phyloP scores from a whole-genome alignment of 2,329 filamentous ascomycete genomes.

The Fusarium sp. region DNA sequence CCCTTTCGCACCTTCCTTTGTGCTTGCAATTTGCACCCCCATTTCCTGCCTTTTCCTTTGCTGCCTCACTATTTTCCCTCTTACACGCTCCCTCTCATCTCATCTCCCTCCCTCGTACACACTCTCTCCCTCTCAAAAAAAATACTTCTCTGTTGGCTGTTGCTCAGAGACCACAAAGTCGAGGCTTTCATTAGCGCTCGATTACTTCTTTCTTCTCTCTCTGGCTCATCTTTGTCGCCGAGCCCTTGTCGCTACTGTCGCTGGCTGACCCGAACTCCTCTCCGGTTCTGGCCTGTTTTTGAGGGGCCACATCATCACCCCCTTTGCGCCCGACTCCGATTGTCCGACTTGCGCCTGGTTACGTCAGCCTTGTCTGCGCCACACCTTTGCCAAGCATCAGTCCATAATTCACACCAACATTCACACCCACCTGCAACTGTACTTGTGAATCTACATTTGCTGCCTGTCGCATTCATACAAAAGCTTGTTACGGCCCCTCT shows the following conservation, averaged over 20 bases:
- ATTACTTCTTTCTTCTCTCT: constrained; percentile 47
- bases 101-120: constrained; percentile 48
- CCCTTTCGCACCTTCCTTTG: constrained; percentile 49
- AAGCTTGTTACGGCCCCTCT: constrained; percentile 30
- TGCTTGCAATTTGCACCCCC: constrained; percentile 36
- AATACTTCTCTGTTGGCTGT: constrained; percentile 40
- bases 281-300: constrained; percentile 47
- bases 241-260: constrained; percentile 44
- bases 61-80: constrained; percentile 50
- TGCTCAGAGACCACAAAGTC: constrained; percentile 48
- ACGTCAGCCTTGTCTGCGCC: constrained; percentile 53
- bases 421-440: constrained; percentile 17
- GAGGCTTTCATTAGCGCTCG: constrained; percentile 68
- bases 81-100: constrained; percentile 49
- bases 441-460: constrained; percentile 18
- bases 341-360: constrained; percentile 49
- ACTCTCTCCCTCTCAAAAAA: constrained; percentile 45
- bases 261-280: constrained; percentile 45
- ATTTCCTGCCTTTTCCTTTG: constrained; percentile 36
- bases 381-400: constrained; percentile 30
- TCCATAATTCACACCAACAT: constrained; percentile 28
- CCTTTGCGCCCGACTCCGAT: constrained; percentile 50
- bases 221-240: constrained; percentile 36
- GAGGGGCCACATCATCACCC: constrained; percentile 55
- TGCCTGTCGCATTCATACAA: constrained; percentile 42